Evolutionary conservation across 164 flowering plant genomes (phyloP).

Genomic region (Annona cherimola): DNA sequence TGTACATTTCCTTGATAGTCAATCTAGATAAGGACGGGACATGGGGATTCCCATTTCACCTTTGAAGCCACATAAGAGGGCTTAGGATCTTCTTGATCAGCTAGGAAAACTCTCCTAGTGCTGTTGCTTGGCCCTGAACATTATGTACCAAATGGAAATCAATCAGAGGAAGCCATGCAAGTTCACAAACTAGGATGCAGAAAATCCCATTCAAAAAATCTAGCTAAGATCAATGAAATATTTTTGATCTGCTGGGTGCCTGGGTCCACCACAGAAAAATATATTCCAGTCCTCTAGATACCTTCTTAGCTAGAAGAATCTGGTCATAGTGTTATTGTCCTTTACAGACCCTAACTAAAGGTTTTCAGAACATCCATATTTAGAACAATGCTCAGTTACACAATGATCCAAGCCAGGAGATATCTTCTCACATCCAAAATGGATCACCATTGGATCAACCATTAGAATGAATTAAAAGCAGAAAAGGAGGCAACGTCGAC

Average conservation of each 20-base stretch:
- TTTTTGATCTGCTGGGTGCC: not conserved
- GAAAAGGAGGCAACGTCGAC: too few species aligned
- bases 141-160: not conserved
- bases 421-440: too few species aligned
- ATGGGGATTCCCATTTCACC: constrained; percentile 23
- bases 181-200: not conserved
- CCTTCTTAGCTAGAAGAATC: not conserved
- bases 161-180: not conserved
- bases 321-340: not conserved
- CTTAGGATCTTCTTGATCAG: constrained; percentile 36
- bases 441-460: not conserved
- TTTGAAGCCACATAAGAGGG: constrained; percentile 23
- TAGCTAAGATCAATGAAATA: not conserved
- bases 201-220: not conserved
- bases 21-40: not conserved
- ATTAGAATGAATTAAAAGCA: not conserved
- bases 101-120: constrained; percentile 15
- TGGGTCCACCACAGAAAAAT: not conserved
- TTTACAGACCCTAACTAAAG: not conserved
- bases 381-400: not conserved
- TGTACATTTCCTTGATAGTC: not conserved
- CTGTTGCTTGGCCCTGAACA: constrained; percentile 36
- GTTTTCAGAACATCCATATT: not conserved
- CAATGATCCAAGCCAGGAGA: not conserved
- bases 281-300: not conserved